Conservation (phyloP, 2,329 filamentous ascomycete species). For the Ceratocystis variospora region DNA sequence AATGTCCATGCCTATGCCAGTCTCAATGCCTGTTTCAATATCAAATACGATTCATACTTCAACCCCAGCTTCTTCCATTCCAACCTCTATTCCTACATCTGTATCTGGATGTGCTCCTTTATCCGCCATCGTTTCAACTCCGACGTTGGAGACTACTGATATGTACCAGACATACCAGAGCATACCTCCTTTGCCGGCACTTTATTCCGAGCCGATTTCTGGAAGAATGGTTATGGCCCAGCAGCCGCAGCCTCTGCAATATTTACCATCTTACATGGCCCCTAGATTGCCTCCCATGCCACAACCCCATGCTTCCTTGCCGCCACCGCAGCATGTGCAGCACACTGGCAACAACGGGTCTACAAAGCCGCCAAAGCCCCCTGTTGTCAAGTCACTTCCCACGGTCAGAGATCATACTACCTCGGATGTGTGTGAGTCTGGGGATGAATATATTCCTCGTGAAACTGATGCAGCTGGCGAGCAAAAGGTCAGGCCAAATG, state of each 20-base stretch:
- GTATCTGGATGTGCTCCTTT: background rate
- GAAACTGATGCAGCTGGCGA: constrained; percentile 89
- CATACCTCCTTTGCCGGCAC: background rate
- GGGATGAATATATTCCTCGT: constrained; percentile 87
- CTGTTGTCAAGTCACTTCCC: constrained; percentile 60
- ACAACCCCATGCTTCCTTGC: constrained; percentile 22
- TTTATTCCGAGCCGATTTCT: constrained; percentile 24
- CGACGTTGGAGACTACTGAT: constrained; percentile 8
- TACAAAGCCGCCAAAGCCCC: constrained; percentile 67
- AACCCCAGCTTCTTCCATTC: background rate
- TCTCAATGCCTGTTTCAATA: background rate
- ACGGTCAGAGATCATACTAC: constrained; percentile 96
- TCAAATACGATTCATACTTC: background rate
- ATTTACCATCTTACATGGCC: constrained; percentile 24
- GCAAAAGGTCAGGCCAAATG: constrained; percentile 77
- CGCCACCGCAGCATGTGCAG: background rate
- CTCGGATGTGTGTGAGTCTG: constrained; percentile 76
- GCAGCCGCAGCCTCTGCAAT: constrained; percentile 33
- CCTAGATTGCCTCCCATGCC: constrained; percentile 25
- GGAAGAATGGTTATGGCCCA: constrained; percentile 44
- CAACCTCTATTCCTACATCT: background rate
- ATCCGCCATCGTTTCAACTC: constrained; percentile 7
- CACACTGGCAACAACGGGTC: constrained; percentile 36
- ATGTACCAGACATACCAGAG: constrained; percentile 6
- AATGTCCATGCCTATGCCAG: background rate